Evolutionary conservation across 2,329 filamentous ascomycete genomes (phyloP).

Genomic region (Gnomoniopsis sp.): DNA sequence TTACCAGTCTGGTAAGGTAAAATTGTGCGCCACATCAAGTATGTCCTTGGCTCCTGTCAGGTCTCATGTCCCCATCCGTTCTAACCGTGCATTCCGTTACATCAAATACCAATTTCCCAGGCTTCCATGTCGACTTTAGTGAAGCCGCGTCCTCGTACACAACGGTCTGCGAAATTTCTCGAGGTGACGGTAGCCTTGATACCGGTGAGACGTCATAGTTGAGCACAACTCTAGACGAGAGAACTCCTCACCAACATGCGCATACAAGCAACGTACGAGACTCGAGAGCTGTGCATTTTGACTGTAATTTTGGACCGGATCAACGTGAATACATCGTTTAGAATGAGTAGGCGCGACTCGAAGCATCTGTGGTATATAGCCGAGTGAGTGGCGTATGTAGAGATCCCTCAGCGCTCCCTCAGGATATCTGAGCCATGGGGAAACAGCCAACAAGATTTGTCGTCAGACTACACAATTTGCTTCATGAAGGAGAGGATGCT

Average conservation of each 20-base stretch:
- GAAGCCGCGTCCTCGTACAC: neutral
- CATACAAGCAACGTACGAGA: neutral
- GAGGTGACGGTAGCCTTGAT: neutral
- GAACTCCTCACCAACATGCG: neutral
- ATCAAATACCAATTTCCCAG: neutral
- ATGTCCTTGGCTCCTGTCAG: neutral
- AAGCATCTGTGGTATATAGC: too few relatives aligned
- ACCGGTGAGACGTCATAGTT: neutral
- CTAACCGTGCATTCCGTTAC: neutral
- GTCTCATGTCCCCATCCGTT: neutral
- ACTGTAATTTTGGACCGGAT: neutral
- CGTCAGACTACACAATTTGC: too few relatives aligned
- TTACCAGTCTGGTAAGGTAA: neutral
- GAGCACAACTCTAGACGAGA: neutral
- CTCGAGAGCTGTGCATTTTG: neutral
- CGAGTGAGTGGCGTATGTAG: too few relatives aligned
- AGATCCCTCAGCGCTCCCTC: too few relatives aligned
- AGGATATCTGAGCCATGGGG: too few relatives aligned
- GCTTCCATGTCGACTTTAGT: neutral
- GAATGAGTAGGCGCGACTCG: neutral
- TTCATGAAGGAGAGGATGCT: too few relatives aligned
- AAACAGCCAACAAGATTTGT: too few relatives aligned
- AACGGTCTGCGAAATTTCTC: neutral
- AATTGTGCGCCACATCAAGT: neutral
- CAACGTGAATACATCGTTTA: too few relatives aligned